A percentile compares a stretch with the other conserved stretches of the same genome.
Conservation (phyloP, 352 stramenopile species). For the Phytophthora europaea region DNA sequence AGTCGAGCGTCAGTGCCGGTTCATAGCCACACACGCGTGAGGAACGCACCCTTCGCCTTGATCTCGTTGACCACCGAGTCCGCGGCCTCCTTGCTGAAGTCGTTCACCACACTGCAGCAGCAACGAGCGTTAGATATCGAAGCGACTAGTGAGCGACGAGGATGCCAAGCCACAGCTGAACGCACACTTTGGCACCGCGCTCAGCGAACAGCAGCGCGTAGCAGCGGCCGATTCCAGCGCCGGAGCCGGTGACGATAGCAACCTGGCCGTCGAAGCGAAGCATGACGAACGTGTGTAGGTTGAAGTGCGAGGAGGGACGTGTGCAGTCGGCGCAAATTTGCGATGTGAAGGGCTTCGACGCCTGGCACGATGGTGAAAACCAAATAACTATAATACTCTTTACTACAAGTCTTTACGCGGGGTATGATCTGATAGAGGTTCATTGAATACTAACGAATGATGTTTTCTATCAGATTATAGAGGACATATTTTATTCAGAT, state of each 20-base stretch:
- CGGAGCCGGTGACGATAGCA: slow-evolving; percentile 83
- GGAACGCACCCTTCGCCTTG: slow-evolving; percentile 63
- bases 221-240: slow-evolving; percentile 74
- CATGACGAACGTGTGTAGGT: slow-evolving; percentile 33
- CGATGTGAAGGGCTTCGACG: slow-evolving; percentile 26
- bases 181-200: slow-evolving; percentile 86
- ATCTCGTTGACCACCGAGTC: slow-evolving; percentile 86
- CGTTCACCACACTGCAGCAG: slow-evolving; percentile 74
- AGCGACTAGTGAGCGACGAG: not conserved
- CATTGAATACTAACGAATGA: not conserved
- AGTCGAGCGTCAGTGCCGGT: slow-evolving; percentile 8
- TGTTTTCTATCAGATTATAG: not conserved
- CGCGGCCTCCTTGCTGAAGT: slow-evolving; percentile 70
- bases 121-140: slow-evolving; percentile 13
- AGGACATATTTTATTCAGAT: not conserved
- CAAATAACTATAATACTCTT: not conserved
- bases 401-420: not conserved
- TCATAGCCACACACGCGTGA: not conserved
- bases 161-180: slow-evolving; percentile 11
- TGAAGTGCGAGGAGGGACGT: slow-evolving; percentile 10
- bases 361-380: not conserved
- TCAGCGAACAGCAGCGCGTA: slow-evolving; percentile 82
- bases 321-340: slow-evolving; percentile 25
- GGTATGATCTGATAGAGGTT: not conserved
- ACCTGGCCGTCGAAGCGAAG: slow-evolving; percentile 84